Evolutionary conservation across 1,139 yeast genomes (phyloP), one percentile per base, ranked within the genome.

Genomic region (Blastobotrys indianensis): DNA sequence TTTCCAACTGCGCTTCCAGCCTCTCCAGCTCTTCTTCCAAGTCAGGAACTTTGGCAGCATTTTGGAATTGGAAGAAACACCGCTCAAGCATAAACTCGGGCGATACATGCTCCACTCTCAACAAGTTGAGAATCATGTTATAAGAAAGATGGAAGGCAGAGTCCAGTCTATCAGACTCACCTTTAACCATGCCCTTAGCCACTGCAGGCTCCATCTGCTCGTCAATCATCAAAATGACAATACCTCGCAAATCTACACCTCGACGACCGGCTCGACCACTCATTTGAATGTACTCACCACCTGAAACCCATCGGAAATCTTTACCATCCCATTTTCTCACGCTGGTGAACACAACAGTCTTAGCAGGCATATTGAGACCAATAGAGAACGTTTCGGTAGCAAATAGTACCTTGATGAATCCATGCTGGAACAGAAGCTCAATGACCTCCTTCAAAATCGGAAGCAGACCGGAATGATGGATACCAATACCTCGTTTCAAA

Each of bases 221-320:
- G 65, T 92, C 97, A 65, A 92, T 88, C 98, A 94, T 94, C 85
- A 94, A 85, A 58, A 94, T 92, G 46, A 94, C 98, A 64, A 92
- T 90, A 69, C 99, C 99, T 63, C 97, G 82, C 63, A 92, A 97
- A 75, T 94, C 99, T 55, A 94, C 76, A 60, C 99, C 98, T 76
- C 99, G 85, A 75, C 99, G 90, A 60, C 99, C 99, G 13, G 99
- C 99, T 70, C 99, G 82, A 53, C 99, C 99, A 37, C 97, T 86
- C 99, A 92, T 92, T 70, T 94, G 99, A 59, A 92, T 94, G 67
- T 92, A 94, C 68, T 94, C 99, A 70, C 98, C 99, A 50, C 97
- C 97, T 47, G 96, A 86, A 35, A 94, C 96, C 97, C 97, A 92
- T 67, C 99, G 80, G 72, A 90, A 88, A 23, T 92, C 94, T 51